phyloP scores from a whole-genome alignment of 305 asterid species.

The Fraxinus dipetala region DNA sequence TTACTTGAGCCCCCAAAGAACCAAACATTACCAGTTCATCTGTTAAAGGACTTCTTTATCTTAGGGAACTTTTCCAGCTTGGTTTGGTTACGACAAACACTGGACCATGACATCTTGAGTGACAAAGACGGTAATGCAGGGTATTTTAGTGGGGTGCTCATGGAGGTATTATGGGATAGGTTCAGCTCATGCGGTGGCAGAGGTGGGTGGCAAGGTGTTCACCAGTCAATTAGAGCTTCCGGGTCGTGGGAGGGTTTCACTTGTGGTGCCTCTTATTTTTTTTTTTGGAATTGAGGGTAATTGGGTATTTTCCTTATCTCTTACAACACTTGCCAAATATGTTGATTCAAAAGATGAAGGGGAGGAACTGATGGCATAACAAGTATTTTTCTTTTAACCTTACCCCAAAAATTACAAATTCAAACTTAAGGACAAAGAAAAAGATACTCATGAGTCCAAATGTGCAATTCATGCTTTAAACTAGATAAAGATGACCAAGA shows the following conservation, averaged over 20 bases:
- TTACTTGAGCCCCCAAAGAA: neutral
- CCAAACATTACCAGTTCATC: neutral
- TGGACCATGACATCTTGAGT: neutral
- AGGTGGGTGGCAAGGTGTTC: neutral
- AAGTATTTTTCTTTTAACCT: constrained; percentile 10
- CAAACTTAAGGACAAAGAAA: neutral
- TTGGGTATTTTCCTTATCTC: neutral
- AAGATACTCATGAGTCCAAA: neutral
- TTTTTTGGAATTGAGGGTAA: neutral
- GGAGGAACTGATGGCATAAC: neutral
- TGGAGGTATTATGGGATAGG: neutral
- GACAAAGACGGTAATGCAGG: neutral
- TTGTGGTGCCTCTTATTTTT: neutral
- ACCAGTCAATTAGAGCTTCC: neutral
- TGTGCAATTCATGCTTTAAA: neutral
- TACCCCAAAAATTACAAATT: neutral
- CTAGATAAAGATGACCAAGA: constrained; percentile 12
- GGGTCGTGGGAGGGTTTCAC: neutral
- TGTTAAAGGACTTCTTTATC: neutral
- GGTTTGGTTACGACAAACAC: neutral
- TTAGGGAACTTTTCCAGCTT: neutral
- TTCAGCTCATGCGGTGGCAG: neutral
- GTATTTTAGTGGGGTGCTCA: neutral
- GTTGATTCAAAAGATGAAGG: neutral
- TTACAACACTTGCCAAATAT: neutral